Evolutionary conservation across 169 alveolate genomes (phyloP).

Genomic region (Eimeria maxima): DNA sequence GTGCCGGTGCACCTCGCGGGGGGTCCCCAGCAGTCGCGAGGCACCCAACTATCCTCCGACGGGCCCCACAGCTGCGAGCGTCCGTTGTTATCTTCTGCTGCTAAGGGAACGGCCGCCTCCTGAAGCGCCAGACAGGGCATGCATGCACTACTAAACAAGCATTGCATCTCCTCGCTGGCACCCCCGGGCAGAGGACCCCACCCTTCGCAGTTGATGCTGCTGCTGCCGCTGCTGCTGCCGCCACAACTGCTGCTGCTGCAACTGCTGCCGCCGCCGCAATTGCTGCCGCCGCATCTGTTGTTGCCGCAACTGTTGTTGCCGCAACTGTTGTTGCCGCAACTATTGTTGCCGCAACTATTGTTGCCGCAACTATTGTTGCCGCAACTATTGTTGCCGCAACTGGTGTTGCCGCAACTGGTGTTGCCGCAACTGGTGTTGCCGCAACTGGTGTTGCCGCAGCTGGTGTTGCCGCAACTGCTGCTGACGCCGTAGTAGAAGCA

Average conservation of each 20-base stretch:
- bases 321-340: background rate
- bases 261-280: background rate
- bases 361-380: background rate
- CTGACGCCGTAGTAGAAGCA: slow-evolving; percentile 49
- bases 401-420: too few relatives aligned
- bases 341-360: background rate
- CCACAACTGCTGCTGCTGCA: slow-evolving; percentile 10
- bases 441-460: too few relatives aligned
- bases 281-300: background rate
- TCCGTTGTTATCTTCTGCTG: background rate
- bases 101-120: slow-evolving; percentile 46
- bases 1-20: slow-evolving; percentile 36
- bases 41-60: slow-evolving; percentile 44
- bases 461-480: too few relatives aligned
- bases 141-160: slow-evolving; percentile 20
- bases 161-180: background rate
- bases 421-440: too few relatives aligned
- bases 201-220: slow-evolving; percentile 53
- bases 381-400: background rate
- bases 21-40: slow-evolving; percentile 63
- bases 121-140: slow-evolving; percentile 35
- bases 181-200: slow-evolving; percentile 59
- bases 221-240: slow-evolving; percentile 7
- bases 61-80: slow-evolving; percentile 57
- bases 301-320: background rate